phyloP scores from a whole-genome alignment of 257 asterid genomes.

The Prunella vulgaris region DNA sequence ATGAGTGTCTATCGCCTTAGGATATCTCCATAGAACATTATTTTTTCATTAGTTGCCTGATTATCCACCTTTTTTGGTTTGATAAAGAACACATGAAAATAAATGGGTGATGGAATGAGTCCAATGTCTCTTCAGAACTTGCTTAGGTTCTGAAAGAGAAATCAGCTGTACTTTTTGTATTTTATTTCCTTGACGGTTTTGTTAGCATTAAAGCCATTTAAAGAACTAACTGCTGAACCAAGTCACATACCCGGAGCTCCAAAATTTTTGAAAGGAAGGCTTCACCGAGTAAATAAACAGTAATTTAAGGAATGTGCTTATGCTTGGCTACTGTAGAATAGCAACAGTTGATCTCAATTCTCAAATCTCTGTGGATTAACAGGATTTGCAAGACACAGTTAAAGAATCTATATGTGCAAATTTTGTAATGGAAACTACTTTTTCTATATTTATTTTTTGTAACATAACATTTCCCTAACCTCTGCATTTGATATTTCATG shows the following conservation, averaged over 20 bases:
- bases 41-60: not conserved
- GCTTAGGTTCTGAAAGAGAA: not conserved
- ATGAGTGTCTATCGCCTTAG: not conserved
- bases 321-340: too few species aligned
- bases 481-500: slow-evolving; percentile 23
- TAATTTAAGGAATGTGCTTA: too few species aligned
- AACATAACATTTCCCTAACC: slow-evolving; percentile 12
- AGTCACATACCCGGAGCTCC: too few species aligned
- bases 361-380: not conserved
- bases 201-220: too few species aligned
- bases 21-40: not conserved
- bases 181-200: not conserved
- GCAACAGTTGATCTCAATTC: not conserved
- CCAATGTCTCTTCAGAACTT: too few species aligned
- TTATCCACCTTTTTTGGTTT: not conserved
- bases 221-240: too few species aligned
- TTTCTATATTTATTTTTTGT: not conserved
- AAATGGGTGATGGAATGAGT: not conserved
- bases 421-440: not conserved
- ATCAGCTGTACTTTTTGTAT: not conserved
- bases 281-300: too few species aligned
- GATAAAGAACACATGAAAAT: not conserved
- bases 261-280: too few species aligned
- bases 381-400: not conserved
- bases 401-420: not conserved